Evolutionary conservation across 257 asterid species (phyloP).

Genomic region (Thymus mandschuricus): DNA sequence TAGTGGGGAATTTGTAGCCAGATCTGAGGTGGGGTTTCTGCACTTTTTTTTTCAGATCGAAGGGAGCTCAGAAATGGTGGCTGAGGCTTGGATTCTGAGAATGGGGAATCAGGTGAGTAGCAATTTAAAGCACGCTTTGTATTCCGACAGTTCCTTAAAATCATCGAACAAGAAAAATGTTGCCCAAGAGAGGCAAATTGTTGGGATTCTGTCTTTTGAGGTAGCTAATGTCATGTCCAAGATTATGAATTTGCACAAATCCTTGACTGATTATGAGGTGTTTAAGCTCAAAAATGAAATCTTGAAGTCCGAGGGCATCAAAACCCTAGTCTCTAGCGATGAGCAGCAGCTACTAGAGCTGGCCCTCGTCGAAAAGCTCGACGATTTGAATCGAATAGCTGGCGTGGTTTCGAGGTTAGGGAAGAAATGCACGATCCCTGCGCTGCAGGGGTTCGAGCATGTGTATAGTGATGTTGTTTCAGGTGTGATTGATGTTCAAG

Average conservation of each 20-base stretch:
- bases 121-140: conserved; percentile 74
- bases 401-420: conserved; percentile 87
- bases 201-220: conserved; percentile 92
- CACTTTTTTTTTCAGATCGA: conserved; percentile 36
- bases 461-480: conserved; percentile 81
- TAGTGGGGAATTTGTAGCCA: conserved; percentile 28
- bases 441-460: conserved; percentile 91
- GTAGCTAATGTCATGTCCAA: conserved; percentile 97
- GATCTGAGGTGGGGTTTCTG: conserved; percentile 50
- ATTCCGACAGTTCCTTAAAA: conserved; percentile 60
- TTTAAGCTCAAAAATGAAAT: conserved; percentile 76
- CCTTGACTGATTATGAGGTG: conserved; percentile 66
- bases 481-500: conserved; percentile 68
- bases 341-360: conserved; percentile 70
- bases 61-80: conserved; percentile 67
- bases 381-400: conserved; percentile 80
- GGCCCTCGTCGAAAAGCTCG: conserved; percentile 73
- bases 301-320: conserved; percentile 70
- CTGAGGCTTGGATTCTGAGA: conserved; percentile 82
- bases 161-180: conserved; percentile 41
- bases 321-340: conserved; percentile 62
- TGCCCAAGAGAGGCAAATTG: conserved; percentile 43
- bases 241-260: conserved; percentile 76
- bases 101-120: conserved; percentile 95
- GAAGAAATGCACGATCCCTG: conserved; percentile 82